phyloP scores from a whole-genome alignment of 306 rosid genomes.

The Clitoria ternatea region DNA sequence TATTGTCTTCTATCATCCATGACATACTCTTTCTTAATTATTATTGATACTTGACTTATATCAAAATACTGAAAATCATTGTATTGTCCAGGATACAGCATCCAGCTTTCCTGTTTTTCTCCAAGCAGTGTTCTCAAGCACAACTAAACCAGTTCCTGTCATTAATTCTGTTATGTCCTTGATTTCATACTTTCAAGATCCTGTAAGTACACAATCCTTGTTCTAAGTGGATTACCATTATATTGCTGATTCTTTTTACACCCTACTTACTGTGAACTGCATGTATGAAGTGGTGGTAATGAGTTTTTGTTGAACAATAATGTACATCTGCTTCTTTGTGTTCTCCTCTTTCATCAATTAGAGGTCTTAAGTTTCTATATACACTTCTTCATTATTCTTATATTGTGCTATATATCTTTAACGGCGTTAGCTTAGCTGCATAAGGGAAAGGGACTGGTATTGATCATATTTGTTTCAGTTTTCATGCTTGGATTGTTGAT shows the following conservation, averaged over 20 bases:
- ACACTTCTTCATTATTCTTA: not conserved
- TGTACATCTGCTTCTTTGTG: not conserved
- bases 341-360: not conserved
- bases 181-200: constrained; percentile 65
- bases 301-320: constrained; percentile 14
- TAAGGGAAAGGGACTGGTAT: not conserved
- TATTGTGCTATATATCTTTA: constrained; percentile 7
- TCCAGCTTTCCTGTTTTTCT: constrained; percentile 63
- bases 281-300: not conserved
- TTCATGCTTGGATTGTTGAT: not conserved
- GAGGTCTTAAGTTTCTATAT: not conserved
- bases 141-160: constrained; percentile 63
- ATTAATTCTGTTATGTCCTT: constrained; percentile 63
- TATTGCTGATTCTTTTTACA: constrained; percentile 1
- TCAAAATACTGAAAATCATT: constrained; percentile 24
- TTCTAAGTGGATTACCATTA: not conserved
- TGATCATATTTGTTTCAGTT: not conserved
- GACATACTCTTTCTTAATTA: constrained; percentile 1
- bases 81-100: constrained; percentile 55
- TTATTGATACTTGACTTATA: constrained; percentile 1
- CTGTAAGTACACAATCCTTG: constrained; percentile 52
- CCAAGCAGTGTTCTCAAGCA: constrained; percentile 67
- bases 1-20: not conserved
- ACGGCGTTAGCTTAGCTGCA: not conserved
- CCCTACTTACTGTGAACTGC: constrained; percentile 1